Evolutionary conservation across 768 basidiomycete genomes (phyloP).

Genomic region (Lactarius quietus): DNA sequence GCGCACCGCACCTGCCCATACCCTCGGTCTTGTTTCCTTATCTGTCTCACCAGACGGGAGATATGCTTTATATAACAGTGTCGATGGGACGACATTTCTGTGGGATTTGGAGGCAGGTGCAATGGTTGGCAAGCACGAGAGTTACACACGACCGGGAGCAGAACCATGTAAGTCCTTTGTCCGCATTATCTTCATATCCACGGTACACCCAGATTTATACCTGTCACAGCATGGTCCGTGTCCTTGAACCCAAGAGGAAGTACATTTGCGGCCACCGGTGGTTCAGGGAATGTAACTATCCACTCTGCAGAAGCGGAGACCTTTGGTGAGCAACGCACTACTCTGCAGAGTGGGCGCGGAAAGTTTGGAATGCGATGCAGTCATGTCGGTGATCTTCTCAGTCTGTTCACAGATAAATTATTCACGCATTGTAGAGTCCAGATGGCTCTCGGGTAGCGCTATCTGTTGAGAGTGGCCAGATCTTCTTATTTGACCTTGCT

Average conservation of each 20-base stretch:
- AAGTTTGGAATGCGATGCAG: conserved; percentile 77
- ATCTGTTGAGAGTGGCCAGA: conserved; percentile 82
- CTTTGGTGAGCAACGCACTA: conserved; percentile 61
- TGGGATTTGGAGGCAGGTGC: conserved; percentile 67
- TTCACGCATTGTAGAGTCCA: conserved; percentile 62
- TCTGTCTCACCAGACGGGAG: conserved; percentile 66
- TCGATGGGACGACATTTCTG: conserved; percentile 78
- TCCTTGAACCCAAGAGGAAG: conserved; percentile 73
- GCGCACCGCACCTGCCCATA: conserved; percentile 63
- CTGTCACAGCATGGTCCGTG: conserved; percentile 68
- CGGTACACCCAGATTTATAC: not conserved
- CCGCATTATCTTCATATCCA: not conserved
- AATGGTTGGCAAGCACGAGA: conserved; percentile 65
- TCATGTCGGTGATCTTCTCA: conserved; percentile 47
- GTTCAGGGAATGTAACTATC: conserved; percentile 65
- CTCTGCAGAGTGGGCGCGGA: conserved; percentile 60
- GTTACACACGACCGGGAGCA: conserved; percentile 56
- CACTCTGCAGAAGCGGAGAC: conserved; percentile 65
- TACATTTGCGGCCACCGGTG: conserved; percentile 71
- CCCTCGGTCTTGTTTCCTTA: conserved; percentile 80
- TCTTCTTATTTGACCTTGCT: conserved; percentile 81
- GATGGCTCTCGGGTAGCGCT: conserved; percentile 81
- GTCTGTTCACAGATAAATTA: not conserved
- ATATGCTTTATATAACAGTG: conserved; percentile 69
- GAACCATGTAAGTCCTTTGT: conserved; percentile 60